Conservation (phyloP, 1,284 basidiomycete species). For the Exsudoporus floridanus region DNA sequence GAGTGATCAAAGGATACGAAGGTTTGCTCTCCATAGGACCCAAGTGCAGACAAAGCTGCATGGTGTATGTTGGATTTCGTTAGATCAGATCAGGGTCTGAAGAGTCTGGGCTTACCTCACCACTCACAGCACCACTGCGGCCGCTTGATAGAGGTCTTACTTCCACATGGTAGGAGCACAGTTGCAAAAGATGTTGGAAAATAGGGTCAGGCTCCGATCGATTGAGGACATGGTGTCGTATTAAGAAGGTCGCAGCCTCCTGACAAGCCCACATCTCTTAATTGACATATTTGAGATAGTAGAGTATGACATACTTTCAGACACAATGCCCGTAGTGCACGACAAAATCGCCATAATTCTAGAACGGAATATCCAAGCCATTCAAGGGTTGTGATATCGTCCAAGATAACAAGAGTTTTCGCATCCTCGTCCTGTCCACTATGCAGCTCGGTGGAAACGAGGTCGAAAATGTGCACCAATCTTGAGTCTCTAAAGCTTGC, state of each 20-base stretch:
- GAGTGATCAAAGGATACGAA: slow-evolving; percentile 43
- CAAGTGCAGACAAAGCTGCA: slow-evolving; percentile 59
- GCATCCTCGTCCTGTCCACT: slow-evolving; percentile 2
- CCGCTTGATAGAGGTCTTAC: slow-evolving; percentile 68
- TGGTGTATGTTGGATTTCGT: background rate
- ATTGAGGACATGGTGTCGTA: slow-evolving; percentile 60
- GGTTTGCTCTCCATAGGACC: slow-evolving; percentile 45
- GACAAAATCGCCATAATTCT: slow-evolving; percentile 54
- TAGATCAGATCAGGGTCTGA: background rate
- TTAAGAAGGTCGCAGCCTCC: slow-evolving; percentile 51
- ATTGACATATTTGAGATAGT: background rate
- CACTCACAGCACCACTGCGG: slow-evolving; percentile 69
- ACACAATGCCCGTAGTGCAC: slow-evolving; percentile 57
- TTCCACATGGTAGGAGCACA: slow-evolving; percentile 66
- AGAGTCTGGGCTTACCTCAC: slow-evolving; percentile 50
- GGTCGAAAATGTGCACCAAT: slow-evolving; percentile 38
- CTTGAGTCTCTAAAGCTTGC: slow-evolving; percentile 13
- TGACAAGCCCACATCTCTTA: slow-evolving; percentile 25
- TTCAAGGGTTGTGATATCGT: slow-evolving; percentile 62
- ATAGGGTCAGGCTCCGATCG: slow-evolving; percentile 58
- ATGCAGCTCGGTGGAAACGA: slow-evolving; percentile 25
- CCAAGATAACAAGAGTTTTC: slow-evolving; percentile 56
- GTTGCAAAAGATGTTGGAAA: slow-evolving; percentile 53
- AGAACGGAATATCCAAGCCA: slow-evolving; percentile 60
- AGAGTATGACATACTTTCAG: slow-evolving; percentile 43